Percentiles rank a stretch among this genome's conserved stretches.
phyloP scores from a whole-genome alignment of 2,329 filamentous ascomycete genomes.

The Fusarium palustre region DNA sequence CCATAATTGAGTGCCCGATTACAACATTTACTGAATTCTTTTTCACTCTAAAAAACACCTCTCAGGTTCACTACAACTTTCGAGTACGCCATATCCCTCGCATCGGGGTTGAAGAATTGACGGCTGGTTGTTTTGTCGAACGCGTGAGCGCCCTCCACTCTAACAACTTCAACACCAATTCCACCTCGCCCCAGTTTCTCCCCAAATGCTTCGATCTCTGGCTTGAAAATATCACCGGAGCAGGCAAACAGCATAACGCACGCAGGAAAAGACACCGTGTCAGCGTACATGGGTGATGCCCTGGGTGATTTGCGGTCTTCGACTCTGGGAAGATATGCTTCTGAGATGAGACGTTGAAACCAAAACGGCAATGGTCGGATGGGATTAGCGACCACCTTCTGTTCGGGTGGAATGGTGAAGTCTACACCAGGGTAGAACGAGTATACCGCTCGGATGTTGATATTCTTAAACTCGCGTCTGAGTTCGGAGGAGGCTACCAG shows the following conservation, averaged over 20 bases:
- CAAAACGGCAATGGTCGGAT: conserved; percentile 16
- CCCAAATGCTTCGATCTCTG: conserved; percentile 52
- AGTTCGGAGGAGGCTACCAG: conserved; percentile 48
- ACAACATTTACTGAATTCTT: background rate
- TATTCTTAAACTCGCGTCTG: conserved; percentile 41
- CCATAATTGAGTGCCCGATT: background rate
- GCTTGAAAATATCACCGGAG: conserved; percentile 52
- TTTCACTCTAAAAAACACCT: background rate
- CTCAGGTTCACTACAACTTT: conserved; percentile 8
- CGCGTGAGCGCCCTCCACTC: conserved; percentile 37
- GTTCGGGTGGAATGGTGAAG: conserved; percentile 45
- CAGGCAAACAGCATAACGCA: conserved; percentile 49
- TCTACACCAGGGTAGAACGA: conserved; percentile 57
- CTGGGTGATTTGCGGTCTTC: conserved; percentile 49
- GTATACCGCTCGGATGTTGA: conserved; percentile 63
- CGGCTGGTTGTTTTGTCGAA: conserved; percentile 41
- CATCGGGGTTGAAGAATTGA: background rate
- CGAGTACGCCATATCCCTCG: conserved; percentile 20
- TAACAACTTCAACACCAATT: conserved; percentile 18
- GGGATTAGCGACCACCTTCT: conserved; percentile 47
- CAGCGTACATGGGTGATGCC: conserved; percentile 51
- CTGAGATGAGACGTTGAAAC: conserved; percentile 46
- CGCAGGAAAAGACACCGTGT: conserved; percentile 21
- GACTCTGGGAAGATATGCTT: conserved; percentile 49
- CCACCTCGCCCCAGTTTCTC: conserved; percentile 29